Evolutionary conservation across 2,329 filamentous ascomycete species (phyloP).

Genomic region (Trichoderma sp.): DNA sequence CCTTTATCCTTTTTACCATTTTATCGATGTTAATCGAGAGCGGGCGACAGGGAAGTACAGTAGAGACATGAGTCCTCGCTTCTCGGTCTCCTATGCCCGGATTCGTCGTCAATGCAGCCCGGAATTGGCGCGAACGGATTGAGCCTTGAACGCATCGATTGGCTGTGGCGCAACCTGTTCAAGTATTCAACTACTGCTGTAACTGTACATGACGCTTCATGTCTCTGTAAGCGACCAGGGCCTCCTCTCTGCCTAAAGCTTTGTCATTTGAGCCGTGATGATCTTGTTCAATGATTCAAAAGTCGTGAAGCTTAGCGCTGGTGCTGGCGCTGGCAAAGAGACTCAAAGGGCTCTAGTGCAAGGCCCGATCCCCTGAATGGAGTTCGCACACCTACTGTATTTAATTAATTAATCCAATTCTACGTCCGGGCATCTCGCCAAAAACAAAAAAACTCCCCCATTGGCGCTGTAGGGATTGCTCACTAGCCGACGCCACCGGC

Average conservation of each 20-base stretch:
- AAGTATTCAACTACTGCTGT: background rate
- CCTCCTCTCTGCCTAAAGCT: background rate
- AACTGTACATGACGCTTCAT: background rate
- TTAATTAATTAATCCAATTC: background rate
- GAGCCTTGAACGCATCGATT: background rate
- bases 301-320: background rate
- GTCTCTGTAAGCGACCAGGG: background rate
- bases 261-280: background rate
- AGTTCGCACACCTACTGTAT: background rate
- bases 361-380: conserved; percentile 7
- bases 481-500: conserved; percentile 15
- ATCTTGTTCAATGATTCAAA: background rate
- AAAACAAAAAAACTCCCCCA: background rate
- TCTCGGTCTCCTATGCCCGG: background rate
- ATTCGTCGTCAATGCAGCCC: conserved; percentile 1
- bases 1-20: background rate
- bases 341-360: conserved; percentile 6
- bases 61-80: background rate
- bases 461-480: background rate
- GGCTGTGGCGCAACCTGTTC: background rate
- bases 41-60: background rate
- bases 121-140: conserved; percentile 12
- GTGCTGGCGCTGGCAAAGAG: background rate
- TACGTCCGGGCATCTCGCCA: background rate
- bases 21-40: background rate